Evolutionary conservation across 1,139 yeast species (phyloP).

Genomic region (Geotrichum candidum): DNA sequence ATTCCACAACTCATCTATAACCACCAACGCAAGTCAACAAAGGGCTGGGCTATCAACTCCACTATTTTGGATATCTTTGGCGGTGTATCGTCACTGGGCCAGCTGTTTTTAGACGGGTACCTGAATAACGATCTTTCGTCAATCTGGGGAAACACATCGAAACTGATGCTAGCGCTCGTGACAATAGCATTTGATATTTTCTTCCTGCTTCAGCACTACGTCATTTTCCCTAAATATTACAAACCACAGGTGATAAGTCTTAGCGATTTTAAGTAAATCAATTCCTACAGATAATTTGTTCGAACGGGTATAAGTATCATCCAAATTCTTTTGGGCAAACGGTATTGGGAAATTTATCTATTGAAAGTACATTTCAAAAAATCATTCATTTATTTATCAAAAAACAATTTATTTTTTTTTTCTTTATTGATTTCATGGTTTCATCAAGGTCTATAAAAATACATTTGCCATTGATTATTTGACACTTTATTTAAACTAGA

Average conservation of each 20-base stretch:
- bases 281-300: not conserved
- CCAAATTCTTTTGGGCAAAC: not conserved
- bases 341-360: too few species aligned
- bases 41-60: constrained; percentile 52
- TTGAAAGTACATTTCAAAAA: too few species aligned
- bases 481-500: too few species aligned
- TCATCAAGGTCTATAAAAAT: too few species aligned
- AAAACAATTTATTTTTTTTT: too few species aligned
- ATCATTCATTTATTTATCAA: too few species aligned
- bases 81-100: constrained; percentile 46
- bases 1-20: constrained; percentile 57
- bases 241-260: constrained; percentile 15
- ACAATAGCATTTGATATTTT: constrained; percentile 32
- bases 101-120: constrained; percentile 42
- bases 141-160: constrained; percentile 12
- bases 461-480: too few species aligned
- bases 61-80: constrained; percentile 50
- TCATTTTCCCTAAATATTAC: constrained; percentile 13
- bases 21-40: constrained; percentile 47
- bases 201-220: constrained; percentile 32
- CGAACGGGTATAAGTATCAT: not conserved
- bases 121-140: constrained; percentile 31
- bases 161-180: constrained; percentile 20
- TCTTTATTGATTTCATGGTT: too few species aligned
- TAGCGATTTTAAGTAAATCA: constrained; percentile 7